phyloP scores from a whole-genome alignment of 1,139 yeast genomes.

The Candida pseudocylindracea region DNA sequence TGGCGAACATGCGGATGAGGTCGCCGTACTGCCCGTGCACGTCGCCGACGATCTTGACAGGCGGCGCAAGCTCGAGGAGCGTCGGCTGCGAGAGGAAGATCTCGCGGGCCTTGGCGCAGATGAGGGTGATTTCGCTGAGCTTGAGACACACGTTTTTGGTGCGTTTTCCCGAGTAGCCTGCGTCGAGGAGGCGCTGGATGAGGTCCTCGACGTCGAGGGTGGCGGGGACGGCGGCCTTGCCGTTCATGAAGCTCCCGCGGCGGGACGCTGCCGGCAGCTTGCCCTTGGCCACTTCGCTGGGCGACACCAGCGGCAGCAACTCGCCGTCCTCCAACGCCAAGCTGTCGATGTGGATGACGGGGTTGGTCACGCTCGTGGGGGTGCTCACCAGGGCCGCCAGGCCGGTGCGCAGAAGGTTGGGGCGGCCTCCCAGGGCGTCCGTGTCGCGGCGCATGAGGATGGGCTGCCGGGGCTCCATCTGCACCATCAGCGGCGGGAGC shows the following conservation, averaged over 20 bases:
- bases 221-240: slow-evolving; percentile 2
- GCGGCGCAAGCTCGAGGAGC: slow-evolving; percentile 71
- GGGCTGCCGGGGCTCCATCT: slow-evolving; percentile 46
- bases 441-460: slow-evolving; percentile 25
- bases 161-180: slow-evolving; percentile 87
- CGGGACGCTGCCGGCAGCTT: too few relatives aligned
- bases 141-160: slow-evolving; percentile 78
- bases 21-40: slow-evolving; percentile 96
- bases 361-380: too few relatives aligned
- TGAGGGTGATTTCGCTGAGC: slow-evolving; percentile 64
- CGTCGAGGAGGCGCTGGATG: slow-evolving; percentile 76
- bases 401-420: too few relatives aligned
- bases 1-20: slow-evolving; percentile 71
- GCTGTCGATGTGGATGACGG: too few relatives aligned
- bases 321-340: too few relatives aligned
- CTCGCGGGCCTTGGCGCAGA: slow-evolving; percentile 76
- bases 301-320: background rate
- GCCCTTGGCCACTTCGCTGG: background rate
- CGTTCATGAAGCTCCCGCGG: too few relatives aligned
- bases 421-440: slow-evolving; percentile 6
- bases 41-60: slow-evolving; percentile 94
- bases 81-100: slow-evolving; percentile 80
- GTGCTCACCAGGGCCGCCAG: too few relatives aligned
- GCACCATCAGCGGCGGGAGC: slow-evolving; percentile 49
- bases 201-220: slow-evolving; percentile 67